Evolutionary conservation across 305 asterid genomes (phyloP), one percentile per base, ranked within the genome.

Genomic region (Fraxinus velutina): DNA sequence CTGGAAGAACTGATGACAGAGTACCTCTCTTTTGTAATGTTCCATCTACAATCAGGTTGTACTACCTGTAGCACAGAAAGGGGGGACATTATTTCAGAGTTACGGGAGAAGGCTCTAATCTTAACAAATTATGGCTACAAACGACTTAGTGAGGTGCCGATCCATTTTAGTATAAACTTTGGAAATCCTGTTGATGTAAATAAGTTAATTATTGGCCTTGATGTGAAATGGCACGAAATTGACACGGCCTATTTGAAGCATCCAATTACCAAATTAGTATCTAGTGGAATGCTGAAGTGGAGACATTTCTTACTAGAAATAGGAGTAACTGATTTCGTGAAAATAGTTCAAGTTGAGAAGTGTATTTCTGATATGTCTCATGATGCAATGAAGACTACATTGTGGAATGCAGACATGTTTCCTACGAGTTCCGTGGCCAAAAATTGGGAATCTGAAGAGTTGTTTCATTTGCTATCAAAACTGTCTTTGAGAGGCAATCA

Each of bases 391-490:
- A 87, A 87, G 88, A 89, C 85, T 88, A 47, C 84, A 60, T 76
- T 86, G 82, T 75, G 17, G 78, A 84, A 80, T 77, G 87, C 85
- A 76, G 86, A 85, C 81, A 72, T 75, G 73, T 76, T 82, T 34
- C 83, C 94, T 62, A 37, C 70, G 12, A 87, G 85, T 82, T 84
- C 87, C 73, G 84, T 84, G 75, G 89, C 80, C 47, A 89, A 81
- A 86, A 88, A 92, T 88, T 96, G 97, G 97, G 94, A 89, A 85
- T 96, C 99, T 47, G 78, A 78, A 60, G 99, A 96, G 91, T 89
- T 93, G 86, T 84, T 79, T 78, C 75, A 79, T 77, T 82, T 96
- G 84, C 81, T 96, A 70, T 89, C 97, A 77, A 81, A 78, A 71
- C 77, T 96, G 37, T 89, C 93, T 71, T 86, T 92, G 52, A 81